Percentiles rank a stretch among this genome's conserved stretches.
Evolutionary conservation across 2,329 filamentous ascomycete genomes (phyloP).

Genomic region (Venturia asperata): DNA sequence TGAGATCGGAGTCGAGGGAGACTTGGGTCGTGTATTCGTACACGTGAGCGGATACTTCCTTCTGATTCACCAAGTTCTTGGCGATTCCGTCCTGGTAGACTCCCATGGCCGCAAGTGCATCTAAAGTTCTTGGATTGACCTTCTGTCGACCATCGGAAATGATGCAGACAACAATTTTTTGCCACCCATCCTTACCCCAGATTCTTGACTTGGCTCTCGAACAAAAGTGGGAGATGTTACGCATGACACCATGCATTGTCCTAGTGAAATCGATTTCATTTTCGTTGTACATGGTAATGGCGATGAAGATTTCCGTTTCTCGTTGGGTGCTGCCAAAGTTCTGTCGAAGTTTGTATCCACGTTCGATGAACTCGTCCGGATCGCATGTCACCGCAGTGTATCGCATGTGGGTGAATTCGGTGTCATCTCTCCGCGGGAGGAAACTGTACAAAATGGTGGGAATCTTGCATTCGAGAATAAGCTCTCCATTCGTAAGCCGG

Average conservation of each 20-base stretch:
- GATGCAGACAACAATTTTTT: constrained; percentile 97
- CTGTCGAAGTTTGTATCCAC: constrained; percentile 88
- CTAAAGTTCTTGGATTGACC: constrained; percentile 86
- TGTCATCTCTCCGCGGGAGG: constrained; percentile 80
- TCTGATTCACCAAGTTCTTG: constrained; percentile 96
- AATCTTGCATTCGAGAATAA: constrained; percentile 97
- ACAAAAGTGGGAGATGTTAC: constrained; percentile 96
- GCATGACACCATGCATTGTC: constrained; percentile 98
- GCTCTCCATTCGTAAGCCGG: constrained; percentile 90
- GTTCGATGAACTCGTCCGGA: constrained; percentile 82
- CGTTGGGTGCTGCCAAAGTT: constrained; percentile 75
- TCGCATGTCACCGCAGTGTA: constrained; percentile 99
- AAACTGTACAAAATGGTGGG: constrained; percentile 98
- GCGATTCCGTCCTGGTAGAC: constrained; percentile 98
- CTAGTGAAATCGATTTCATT: constrained; percentile 93
- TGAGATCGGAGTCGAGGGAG: constrained; percentile 87
- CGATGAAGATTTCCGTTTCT: constrained; percentile 94
- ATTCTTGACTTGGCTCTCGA: constrained; percentile 84
- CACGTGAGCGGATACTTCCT: constrained; percentile 90
- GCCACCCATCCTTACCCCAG: constrained; percentile 96
- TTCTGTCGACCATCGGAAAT: constrained; percentile 91
- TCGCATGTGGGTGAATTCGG: constrained; percentile 97
- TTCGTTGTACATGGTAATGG: constrained; percentile 98
- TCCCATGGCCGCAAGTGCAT: constrained; percentile 91
- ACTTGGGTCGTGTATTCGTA: constrained; percentile 99